phyloP scores from a whole-genome alignment of 1,139 yeast genomes.

The Saccharomyces pastorianus region DNA sequence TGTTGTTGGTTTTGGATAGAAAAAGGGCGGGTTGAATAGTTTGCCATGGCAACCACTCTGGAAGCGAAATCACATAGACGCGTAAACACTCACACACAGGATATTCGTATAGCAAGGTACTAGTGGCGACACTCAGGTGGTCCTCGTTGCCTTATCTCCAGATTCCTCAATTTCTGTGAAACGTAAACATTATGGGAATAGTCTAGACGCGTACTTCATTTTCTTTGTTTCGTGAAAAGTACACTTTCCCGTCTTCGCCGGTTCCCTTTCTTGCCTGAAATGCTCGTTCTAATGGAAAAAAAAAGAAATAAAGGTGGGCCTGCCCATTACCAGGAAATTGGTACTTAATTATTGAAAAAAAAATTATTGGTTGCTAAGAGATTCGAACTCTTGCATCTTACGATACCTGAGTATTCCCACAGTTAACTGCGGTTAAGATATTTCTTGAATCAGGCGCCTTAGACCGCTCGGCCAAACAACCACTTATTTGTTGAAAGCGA shows the following conservation, averaged over 20 bases:
- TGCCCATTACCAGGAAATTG: neutral
- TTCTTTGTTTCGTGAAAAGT: neutral
- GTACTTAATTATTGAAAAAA: neutral
- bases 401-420: slow-evolving; percentile 9
- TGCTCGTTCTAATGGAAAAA: neutral
- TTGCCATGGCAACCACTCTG: slow-evolving; percentile 3
- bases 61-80: neutral
- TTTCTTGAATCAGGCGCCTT: slow-evolving; percentile 9
- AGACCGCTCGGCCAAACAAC: slow-evolving; percentile 8
- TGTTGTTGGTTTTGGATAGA: neutral
- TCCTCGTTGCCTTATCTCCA: neutral
- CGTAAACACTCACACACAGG: neutral
- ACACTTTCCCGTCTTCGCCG: neutral
- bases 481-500: neutral
- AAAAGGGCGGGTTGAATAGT: neutral
- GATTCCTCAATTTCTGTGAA: neutral
- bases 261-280: neutral
- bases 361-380: slow-evolving; percentile 6
- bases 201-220: neutral
- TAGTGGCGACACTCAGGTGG: neutral
- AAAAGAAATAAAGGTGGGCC: neutral
- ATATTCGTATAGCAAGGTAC: neutral
- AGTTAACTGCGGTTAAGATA: slow-evolving; percentile 8
- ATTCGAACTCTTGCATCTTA: slow-evolving; percentile 10
- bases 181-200: neutral